Evolutionary conservation across 306 rosid species (phyloP), one percentile per base, ranked within the genome.

Genomic region (Ziziphus jujuba): DNA sequence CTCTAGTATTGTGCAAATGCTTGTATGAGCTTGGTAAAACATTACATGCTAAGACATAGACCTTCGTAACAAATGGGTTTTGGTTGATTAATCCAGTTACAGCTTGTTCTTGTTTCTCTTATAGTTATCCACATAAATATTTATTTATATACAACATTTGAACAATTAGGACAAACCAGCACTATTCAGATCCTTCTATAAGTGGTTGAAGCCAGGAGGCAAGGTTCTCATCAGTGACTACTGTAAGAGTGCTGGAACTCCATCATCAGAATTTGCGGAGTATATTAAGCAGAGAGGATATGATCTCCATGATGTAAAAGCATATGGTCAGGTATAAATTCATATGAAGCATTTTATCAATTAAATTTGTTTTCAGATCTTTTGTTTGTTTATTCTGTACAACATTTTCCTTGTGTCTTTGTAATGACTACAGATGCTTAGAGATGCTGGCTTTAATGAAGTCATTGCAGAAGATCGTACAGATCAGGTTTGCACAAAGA

Each of bases 151-250:
- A n/a, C 20, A 33, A 28, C 25, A 19, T 24, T 59, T 9, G 16
- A 66, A 64, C 33, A 25, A 14, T 65, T 67, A 93, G 99, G 99
- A 93, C 65, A 93, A 93, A 78, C 83, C 85, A 21, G 85, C 87
- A 54, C 34, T 90, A 44, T 87, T 93, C 69, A 81, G 75, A 71
- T 86, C 96, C 54, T 88, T 93, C 77, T 80, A 77, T 83, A 75
- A 83, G 73, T 93, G 99, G 99, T 69, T 93, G 85, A 93, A 90
- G 81, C 97, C 97, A 7, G 97, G 99, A 33, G 99, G 97, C 2
- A 91, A 79, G 72, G 84, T 93, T 77, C 85, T 93, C 61, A 87
- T 93, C 59, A 90, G 85, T 65, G 99, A 93, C 69, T 93, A 90
- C 76, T 93, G 97, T 71, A 84, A 65, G 78, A 82, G 84, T 74